Evolutionary conservation across 2,329 filamentous ascomycete species (phyloP).

Genomic region (Blastomyces emzantsi): DNA sequence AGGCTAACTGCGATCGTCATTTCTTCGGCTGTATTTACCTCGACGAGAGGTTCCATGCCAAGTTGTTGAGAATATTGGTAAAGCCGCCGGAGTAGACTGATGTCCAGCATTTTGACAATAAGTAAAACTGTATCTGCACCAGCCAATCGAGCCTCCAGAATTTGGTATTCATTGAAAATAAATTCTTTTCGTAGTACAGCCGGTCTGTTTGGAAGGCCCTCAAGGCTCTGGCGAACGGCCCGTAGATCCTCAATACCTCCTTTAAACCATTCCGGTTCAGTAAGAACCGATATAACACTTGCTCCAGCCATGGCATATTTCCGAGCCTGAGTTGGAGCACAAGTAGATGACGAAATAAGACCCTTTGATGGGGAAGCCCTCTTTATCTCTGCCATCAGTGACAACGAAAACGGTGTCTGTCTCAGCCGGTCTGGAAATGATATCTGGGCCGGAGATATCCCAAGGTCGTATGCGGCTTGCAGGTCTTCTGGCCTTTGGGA

Average conservation of each 20-base stretch:
- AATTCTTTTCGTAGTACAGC: conserved; percentile 94
- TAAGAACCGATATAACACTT: conserved; percentile 96
- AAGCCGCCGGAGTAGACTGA: conserved; percentile 60
- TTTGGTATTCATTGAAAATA: conserved; percentile 96
- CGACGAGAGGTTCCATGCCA: conserved; percentile 95
- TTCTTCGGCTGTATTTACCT: conserved; percentile 90
- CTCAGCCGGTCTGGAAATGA: conserved; percentile 70
- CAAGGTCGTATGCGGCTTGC: conserved; percentile 76
- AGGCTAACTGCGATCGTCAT: conserved; percentile 81
- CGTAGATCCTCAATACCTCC: conserved; percentile 90
- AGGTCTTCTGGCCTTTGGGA: conserved; percentile 77
- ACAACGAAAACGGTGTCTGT: conserved; percentile 76
- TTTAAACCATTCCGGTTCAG: conserved; percentile 98
- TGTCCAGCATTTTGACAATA: conserved; percentile 96
- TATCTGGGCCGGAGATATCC: conserved; percentile 74
- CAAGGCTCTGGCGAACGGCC: conserved; percentile 76
- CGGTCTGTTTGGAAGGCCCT: conserved; percentile 83
- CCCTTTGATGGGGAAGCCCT: conserved; percentile 94
- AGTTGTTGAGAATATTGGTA: conserved; percentile 84
- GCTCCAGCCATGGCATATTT: conserved; percentile 90
- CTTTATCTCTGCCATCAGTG: conserved; percentile 96
- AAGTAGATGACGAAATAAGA: conserved; percentile 77
- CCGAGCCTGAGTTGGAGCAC: conserved; percentile 79
- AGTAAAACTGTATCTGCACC: conserved; percentile 91
- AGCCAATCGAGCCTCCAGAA: conserved; percentile 83